Evolutionary conservation across 352 stramenopile genomes (phyloP), one percentile per base, ranked within the genome.

Genomic region (Globisporangium spiculum): DNA sequence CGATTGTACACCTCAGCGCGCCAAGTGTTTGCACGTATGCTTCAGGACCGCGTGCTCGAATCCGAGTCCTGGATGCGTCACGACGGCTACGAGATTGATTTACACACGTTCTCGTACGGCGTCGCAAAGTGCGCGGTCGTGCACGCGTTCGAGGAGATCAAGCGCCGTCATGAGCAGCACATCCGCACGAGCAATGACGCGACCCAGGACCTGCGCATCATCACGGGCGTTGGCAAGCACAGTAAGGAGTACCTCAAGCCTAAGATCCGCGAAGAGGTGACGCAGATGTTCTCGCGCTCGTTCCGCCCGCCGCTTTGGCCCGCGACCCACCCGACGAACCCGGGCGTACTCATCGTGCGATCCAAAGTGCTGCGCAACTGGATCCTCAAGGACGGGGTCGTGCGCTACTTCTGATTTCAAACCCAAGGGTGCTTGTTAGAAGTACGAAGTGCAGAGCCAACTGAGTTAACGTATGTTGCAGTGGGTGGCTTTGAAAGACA

Each of bases 41-140:
- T 89, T 32, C 56, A 78, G n/a, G 71, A 84, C 67, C 64, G 70
- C 10, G 57, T 86, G 14, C 72, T 90, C 53, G 46, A 53, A 1
- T 27, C 72, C 12, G 75, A 82, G 36, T 63, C 74, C 27, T 91
- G 81, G 81, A 66, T 84, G 41, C 73, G 76, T 1, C 79, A 88
- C 36, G 75, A 87, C 30, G 80, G 81, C 4, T 93, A 78, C 71
- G 76, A 88, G 58, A 83, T 93, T 59, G 83, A 93, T 38, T 67
- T 93, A 70, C 85, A 93, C 75, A 81, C 76, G 5, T 90, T 91
- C 55, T 91, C 81, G 24, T 71, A 73, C 20, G 83, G 83, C 20
- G 72, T 89, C 12, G 85, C 81, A 14, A 93, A 91, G 69, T 89
- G 80, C 46, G 85, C 85, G 1, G 79, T 91, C n/a, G 80, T 91